Evolutionary conservation across 2,329 filamentous ascomycete species (phyloP).

Genomic region (Hirsutella rhossiliensis): DNA sequence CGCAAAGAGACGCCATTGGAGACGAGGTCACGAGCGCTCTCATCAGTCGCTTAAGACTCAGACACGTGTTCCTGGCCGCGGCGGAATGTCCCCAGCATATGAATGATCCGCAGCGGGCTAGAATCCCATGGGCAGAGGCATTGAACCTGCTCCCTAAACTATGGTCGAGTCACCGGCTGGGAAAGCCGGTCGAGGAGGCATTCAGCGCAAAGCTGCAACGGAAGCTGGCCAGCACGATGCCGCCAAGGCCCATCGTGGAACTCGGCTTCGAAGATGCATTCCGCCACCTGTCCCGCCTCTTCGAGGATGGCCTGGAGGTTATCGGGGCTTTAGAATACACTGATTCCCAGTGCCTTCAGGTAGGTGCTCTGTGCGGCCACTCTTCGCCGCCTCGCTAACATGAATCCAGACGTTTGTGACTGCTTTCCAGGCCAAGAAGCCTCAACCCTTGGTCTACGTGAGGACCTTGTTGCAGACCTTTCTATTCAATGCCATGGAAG

Average conservation of each 20-base stretch:
- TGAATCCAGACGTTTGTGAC: conserved; percentile 53
- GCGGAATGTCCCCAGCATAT: conserved; percentile 35
- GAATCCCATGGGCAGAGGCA: conserved; percentile 39
- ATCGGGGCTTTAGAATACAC: conserved; percentile 55
- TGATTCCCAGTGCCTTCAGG: conserved; percentile 58
- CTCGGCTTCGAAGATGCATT: conserved; percentile 62
- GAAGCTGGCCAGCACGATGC: conserved; percentile 86
- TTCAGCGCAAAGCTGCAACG: conserved; percentile 88
- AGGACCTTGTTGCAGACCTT: conserved; percentile 68
- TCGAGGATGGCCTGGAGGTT: conserved; percentile 58
- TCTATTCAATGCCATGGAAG: conserved; percentile 59
- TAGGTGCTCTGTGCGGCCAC: conserved; percentile 22
- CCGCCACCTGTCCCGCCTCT: conserved; percentile 55
- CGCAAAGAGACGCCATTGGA: conserved; percentile 23
- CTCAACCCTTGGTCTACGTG: conserved; percentile 73
- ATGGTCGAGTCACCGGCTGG: conserved; percentile 47
- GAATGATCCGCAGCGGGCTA: conserved; percentile 31
- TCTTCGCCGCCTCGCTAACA: conserved; percentile 3
- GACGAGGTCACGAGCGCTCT: conserved; percentile 42
- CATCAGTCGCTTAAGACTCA: conserved; percentile 50
- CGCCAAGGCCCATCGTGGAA: conserved; percentile 78
- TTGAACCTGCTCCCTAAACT: conserved; percentile 40
- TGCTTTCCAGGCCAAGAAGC: conserved; percentile 65
- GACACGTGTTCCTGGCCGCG: conserved; percentile 48
- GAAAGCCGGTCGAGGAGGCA: conserved; percentile 56